Percentiles rank a stretch among this genome's conserved stretches.
Evolutionary conservation across 2,329 filamentous ascomycete genomes (phyloP).

Genomic region (Pseudopithomyces chartarum): DNA sequence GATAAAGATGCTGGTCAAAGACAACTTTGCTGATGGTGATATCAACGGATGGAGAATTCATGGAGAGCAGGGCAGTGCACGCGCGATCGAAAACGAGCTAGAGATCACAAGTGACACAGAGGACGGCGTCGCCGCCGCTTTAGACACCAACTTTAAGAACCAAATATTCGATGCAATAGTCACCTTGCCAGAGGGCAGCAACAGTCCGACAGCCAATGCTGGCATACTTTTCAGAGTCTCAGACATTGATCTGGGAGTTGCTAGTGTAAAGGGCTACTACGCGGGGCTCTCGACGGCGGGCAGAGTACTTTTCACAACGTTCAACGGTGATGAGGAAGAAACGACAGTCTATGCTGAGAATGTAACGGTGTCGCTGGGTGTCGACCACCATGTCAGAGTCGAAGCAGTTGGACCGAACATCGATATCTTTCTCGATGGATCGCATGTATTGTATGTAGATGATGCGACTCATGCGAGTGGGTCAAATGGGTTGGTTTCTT

Average conservation of each 20-base stretch:
- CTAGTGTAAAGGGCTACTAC: slow-evolving; percentile 5
- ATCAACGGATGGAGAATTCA: slow-evolving; percentile 7
- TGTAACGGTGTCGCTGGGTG: neutral
- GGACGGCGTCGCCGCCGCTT: neutral
- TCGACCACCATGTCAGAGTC: slow-evolving; percentile 3
- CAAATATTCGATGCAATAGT: slow-evolving; percentile 3
- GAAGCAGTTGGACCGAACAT: slow-evolving; percentile 1
- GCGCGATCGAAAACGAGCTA: slow-evolving; percentile 1
- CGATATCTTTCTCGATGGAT: slow-evolving; percentile 1
- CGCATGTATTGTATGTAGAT: neutral
- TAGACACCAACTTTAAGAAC: slow-evolving; percentile 8
- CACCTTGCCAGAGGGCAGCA: neutral
- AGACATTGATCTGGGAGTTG: neutral
- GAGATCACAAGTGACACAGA: neutral
- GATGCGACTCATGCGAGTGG: neutral
- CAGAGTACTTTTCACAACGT: neutral
- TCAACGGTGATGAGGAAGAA: neutral
- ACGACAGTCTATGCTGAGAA: neutral
- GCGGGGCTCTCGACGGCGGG: slow-evolving; percentile 2
- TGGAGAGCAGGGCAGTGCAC: neutral
- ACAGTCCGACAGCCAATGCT: neutral
- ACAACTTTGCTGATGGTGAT: slow-evolving; percentile 9
- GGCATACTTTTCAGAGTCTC: slow-evolving; percentile 3
- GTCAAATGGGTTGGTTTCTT: slow-evolving; percentile 1
- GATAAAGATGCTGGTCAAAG: slow-evolving; percentile 10